Evolutionary conservation across 2,329 filamentous ascomycete genomes (phyloP).

Genomic region (Coniochaeta ligniaria): DNA sequence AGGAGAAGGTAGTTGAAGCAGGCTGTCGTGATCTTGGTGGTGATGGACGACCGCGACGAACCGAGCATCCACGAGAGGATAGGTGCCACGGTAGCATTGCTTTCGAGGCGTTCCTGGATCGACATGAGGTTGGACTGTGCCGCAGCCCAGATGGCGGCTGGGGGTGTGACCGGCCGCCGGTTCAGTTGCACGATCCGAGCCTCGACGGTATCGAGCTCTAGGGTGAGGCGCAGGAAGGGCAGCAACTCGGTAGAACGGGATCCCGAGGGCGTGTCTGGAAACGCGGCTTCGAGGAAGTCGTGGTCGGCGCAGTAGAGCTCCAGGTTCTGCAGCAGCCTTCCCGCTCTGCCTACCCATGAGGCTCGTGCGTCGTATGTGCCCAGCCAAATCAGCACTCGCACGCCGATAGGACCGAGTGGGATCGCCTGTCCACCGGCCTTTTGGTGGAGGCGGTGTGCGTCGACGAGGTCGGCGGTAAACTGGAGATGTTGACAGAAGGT

Average conservation of each 20-base stretch:
- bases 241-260: conserved; percentile 8
- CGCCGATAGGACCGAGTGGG: conserved; percentile 10
- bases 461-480: conserved; percentile 13
- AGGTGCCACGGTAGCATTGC: too few relatives aligned
- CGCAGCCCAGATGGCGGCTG: too few relatives aligned
- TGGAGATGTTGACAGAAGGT: conserved; percentile 9
- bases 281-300: too few relatives aligned
- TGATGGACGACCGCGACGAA: not conserved
- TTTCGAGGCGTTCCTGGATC: too few relatives aligned
- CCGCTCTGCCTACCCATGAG: conserved; percentile 10
- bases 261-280: too few relatives aligned
- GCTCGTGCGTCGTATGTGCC: conserved; percentile 12
- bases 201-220: conserved; percentile 12
- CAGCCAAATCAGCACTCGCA: conserved; percentile 12
- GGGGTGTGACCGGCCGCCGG: not conserved
- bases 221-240: conserved; percentile 9
- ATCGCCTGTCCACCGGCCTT: conserved; percentile 9
- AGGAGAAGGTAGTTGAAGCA: conserved; percentile 12
- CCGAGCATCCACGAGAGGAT: too few relatives aligned
- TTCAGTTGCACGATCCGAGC: conserved; percentile 9
- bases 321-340: not conserved
- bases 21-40: conserved; percentile 10
- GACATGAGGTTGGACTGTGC: too few relatives aligned
- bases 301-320: too few relatives aligned
- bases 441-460: conserved; percentile 11